Evolutionary conservation across 352 stramenopile species (phyloP).

Genomic region (Globisporangium carolinianum): DNA sequence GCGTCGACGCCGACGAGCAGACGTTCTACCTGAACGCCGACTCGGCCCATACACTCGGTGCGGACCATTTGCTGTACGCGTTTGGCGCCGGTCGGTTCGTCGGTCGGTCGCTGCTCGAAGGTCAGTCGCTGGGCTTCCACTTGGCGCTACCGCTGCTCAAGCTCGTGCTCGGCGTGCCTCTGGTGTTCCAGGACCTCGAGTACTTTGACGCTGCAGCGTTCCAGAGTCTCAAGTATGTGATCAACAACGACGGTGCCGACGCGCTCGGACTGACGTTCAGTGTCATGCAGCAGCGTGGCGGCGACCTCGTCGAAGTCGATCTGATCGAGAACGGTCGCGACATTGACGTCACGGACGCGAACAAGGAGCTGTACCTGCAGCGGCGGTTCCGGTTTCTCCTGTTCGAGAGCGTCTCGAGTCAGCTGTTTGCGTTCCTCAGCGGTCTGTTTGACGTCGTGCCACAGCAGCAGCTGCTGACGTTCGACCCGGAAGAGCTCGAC

Average conservation of each 20-base stretch:
- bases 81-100: slow-evolving; percentile 51
- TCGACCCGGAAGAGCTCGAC: too few relatives aligned
- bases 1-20: slow-evolving; percentile 25
- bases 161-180: slow-evolving; percentile 87
- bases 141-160: slow-evolving; percentile 92
- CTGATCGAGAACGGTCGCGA: too few relatives aligned
- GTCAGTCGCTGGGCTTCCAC: slow-evolving; percentile 85
- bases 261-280: slow-evolving; percentile 18
- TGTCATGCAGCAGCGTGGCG: slow-evolving; percentile 61
- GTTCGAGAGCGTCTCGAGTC: background rate
- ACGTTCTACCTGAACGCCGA: slow-evolving; percentile 31
- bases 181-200: slow-evolving; percentile 88
- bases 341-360: too few relatives aligned
- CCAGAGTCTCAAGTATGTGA: slow-evolving; percentile 16
- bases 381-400: too few relatives aligned
- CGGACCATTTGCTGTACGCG: slow-evolving; percentile 5
- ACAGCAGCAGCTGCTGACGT: too few relatives aligned
- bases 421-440: background rate
- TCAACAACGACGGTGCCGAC: slow-evolving; percentile 10
- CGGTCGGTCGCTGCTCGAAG: slow-evolving; percentile 49
- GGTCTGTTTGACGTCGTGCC: background rate
- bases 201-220: slow-evolving; percentile 20
- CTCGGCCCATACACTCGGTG: slow-evolving; percentile 6
- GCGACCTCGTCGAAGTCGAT: background rate
- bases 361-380: too few relatives aligned